These are phyloP conservation scores for Stagonosporopsis vannaccii DNA, from an alignment of 2,329 filamentous ascomycete species.

Conservation along the genomic window DNA sequence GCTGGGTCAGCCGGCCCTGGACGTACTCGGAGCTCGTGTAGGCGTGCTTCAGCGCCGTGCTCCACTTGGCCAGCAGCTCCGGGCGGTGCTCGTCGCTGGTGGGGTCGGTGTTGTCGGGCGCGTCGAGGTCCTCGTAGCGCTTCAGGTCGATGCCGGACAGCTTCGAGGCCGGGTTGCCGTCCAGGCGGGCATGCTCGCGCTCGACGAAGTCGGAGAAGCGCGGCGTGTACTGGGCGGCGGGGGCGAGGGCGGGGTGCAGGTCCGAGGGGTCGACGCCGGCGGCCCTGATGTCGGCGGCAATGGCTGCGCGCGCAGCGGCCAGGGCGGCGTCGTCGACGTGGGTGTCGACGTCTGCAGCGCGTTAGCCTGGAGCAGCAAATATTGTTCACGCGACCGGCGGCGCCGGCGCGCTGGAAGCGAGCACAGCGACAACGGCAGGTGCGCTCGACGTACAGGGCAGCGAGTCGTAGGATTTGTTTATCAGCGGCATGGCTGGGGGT, in stretches of 20 bases:
- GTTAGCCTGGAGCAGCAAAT: constrained; percentile 23
- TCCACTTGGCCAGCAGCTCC: constrained; percentile 57
- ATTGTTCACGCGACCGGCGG: constrained; percentile 2
- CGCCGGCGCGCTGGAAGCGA: constrained; percentile 64
- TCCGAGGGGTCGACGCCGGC: constrained; percentile 54
- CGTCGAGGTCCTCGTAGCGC: constrained; percentile 82
- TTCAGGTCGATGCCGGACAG: constrained; percentile 73
- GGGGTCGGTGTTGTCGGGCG: constrained; percentile 54
- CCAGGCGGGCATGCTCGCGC: constrained; percentile 73
- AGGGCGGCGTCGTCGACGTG: constrained; percentile 71
- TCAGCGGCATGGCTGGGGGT: constrained; percentile 66
- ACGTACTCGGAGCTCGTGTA: constrained; percentile 68
- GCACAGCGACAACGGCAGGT: constrained; percentile 45
- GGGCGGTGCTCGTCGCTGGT: constrained; percentile 49
- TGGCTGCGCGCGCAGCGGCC: constrained; percentile 77
- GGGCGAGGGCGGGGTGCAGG: constrained; percentile 66
- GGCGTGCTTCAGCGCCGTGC: constrained; percentile 60
- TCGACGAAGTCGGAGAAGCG: constrained; percentile 71
- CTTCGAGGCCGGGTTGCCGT: constrained; percentile 56
- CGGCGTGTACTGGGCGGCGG: constrained; percentile 55
- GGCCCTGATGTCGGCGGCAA: constrained; percentile 72
- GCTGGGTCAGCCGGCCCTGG: constrained; percentile 63
- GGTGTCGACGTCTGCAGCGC: constrained; percentile 76
- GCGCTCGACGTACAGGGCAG: constrained; percentile 72
- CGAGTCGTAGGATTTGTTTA: constrained; percentile 76